Evolutionary conservation across 768 basidiomycete species (phyloP), one percentile per base, ranked within the genome.

Genomic region (Suillus plorans): DNA sequence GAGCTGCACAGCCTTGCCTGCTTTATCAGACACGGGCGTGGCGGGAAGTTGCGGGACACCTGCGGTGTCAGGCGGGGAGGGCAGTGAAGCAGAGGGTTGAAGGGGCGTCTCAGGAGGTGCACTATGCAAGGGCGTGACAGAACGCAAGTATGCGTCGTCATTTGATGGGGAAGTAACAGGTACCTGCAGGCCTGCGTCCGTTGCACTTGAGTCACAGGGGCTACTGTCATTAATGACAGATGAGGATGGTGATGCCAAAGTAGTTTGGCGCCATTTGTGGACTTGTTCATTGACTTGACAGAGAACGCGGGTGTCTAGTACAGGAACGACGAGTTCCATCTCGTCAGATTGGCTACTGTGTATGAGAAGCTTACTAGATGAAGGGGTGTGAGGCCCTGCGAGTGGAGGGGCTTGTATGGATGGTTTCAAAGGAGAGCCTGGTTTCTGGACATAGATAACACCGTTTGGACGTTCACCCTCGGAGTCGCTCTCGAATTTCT

Each of bases 341-440:
- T 89, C 89, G 66, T 89, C 86, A 57, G 87, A 88, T 72, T 89
- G 85, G 68, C 89, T 90, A 56, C 86, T 89, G 25, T 85, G 86
- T 9, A 89, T 78, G 22, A 85, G 70, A 37, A 80, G 72, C 71
- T 50, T 66, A 64, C 60, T 73, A 71, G 63, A 65, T 59, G 37
- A 65, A 45, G 65, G 61, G n/a, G 67, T 39, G 22, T 34, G 37
- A 12, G 63, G 62, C 31, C 60, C 67, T 37, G 28, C 58, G 25
- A 36, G 42, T 8, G 80, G 77, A 28, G 79, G 69, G 1, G 78
- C 78, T 34, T 79, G 61, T 59, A 18, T 18, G 25, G 41, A 42
- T 73, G 73, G 57, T 78, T 83, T 72, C 81, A 84, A 61, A 67
- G 74, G 52, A 64, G 66, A 50, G 3, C 66, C 36, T n/a, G 64